Evolutionary conservation across 176 grass and related monocot species (phyloP).

Genomic region (Triticum aestivum): DNA sequence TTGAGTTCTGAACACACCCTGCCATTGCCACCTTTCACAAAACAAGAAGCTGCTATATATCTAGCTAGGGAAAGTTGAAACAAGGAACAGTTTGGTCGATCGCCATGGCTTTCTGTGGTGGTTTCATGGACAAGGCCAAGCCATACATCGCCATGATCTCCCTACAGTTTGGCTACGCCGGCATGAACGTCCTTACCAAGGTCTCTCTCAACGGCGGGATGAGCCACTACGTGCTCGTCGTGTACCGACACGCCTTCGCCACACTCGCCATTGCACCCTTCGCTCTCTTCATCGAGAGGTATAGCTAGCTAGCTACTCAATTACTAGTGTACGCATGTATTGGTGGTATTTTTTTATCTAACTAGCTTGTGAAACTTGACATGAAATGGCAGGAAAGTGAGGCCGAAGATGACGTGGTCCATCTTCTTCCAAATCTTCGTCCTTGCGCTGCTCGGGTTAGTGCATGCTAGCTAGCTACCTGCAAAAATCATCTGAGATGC

Average conservation of each 20-base stretch:
- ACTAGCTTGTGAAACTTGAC: too few species aligned
- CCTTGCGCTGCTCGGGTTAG: conserved; percentile 78
- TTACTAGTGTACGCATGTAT: too few species aligned
- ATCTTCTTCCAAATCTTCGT: conserved; percentile 85
- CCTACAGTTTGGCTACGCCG: conserved; percentile 85
- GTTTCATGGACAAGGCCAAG: conserved; percentile 55
- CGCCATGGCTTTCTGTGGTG: conserved; percentile 32
- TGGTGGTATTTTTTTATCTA: too few species aligned
- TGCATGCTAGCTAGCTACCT: not conserved
- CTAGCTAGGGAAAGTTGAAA: not conserved
- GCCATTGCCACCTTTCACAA: not conserved
- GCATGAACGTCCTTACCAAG: conserved; percentile 93
- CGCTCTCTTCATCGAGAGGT: conserved; percentile 78
- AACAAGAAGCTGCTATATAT: not conserved
- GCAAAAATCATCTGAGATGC: not conserved
- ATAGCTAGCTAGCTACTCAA: not conserved
- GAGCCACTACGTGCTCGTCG: conserved; percentile 92
- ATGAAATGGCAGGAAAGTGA: conserved; percentile 55
- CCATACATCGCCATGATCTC: conserved; percentile 83
- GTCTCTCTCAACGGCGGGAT: conserved; percentile 75
- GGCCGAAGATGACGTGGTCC: conserved; percentile 79
- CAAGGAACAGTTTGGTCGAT: not conserved
- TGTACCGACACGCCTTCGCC: conserved; percentile 88
- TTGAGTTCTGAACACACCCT: not conserved
- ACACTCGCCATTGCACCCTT: conserved; percentile 78